Evolutionary conservation across 2,329 filamentous ascomycete genomes (phyloP).

Genomic region (Pseudocercospora cruenta): DNA sequence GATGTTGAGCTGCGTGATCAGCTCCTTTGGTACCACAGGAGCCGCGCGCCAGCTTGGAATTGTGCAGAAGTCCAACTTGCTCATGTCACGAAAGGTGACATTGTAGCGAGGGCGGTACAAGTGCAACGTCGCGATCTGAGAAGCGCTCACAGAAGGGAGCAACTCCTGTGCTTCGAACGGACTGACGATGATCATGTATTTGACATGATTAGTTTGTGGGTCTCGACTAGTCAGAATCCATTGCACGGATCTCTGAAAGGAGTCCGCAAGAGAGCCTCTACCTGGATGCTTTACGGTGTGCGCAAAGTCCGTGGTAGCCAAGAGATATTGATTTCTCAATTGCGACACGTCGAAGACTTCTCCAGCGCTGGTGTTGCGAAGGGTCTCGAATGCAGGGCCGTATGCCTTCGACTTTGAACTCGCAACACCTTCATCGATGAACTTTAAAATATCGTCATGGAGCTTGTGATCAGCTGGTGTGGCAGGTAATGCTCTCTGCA

Average conservation of each 20-base stretch:
- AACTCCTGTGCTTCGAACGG: slow-evolving; percentile 64
- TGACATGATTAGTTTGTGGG: slow-evolving; percentile 11
- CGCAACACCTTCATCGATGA: slow-evolving; percentile 45
- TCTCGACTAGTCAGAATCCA: slow-evolving; percentile 54
- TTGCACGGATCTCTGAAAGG: slow-evolving; percentile 57
- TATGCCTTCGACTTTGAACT: background rate
- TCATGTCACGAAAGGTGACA: slow-evolving; percentile 45
- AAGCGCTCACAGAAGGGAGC: slow-evolving; percentile 44
- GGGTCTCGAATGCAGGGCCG: slow-evolving; percentile 14
- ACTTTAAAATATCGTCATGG: slow-evolving; percentile 47
- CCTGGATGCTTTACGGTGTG: slow-evolving; percentile 3
- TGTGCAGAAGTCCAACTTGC: slow-evolving; percentile 51
- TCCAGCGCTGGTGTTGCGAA: slow-evolving; percentile 15
- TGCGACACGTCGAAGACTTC: slow-evolving; percentile 14
- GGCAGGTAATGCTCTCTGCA: slow-evolving; percentile 50
- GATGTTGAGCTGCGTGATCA: slow-evolving; percentile 57
- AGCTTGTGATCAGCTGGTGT: slow-evolving; percentile 48
- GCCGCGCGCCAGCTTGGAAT: slow-evolving; percentile 32
- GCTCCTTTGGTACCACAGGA: background rate
- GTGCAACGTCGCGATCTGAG: slow-evolving; percentile 42
- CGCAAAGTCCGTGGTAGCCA: slow-evolving; percentile 18
- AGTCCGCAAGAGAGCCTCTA: slow-evolving; percentile 41
- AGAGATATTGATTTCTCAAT: background rate
- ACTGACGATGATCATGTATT: slow-evolving; percentile 59
- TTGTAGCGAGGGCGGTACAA: slow-evolving; percentile 56